phyloP scores from a whole-genome alignment of 2,329 filamentous ascomycete genomes.

The Pezicula rhizophila region DNA sequence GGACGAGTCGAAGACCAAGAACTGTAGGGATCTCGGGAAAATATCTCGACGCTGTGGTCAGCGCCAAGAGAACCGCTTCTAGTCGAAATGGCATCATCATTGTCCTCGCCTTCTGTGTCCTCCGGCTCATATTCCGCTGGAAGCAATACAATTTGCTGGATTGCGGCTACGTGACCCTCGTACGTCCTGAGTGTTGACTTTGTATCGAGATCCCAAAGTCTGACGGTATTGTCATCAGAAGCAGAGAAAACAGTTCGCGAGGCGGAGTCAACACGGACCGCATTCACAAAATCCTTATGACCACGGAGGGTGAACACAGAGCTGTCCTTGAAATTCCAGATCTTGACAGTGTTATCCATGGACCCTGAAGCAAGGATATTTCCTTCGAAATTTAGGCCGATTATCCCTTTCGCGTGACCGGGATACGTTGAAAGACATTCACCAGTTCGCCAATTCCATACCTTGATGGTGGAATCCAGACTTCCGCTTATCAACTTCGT shows the following conservation, averaged over 20 bases:
- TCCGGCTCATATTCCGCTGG: slow-evolving; percentile 87
- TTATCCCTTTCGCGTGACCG: slow-evolving; percentile 75
- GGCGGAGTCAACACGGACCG: slow-evolving; percentile 76
- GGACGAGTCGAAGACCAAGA: slow-evolving; percentile 63
- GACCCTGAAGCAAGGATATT: slow-evolving; percentile 84
- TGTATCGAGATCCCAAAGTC: slow-evolving; percentile 88
- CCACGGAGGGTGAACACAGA: slow-evolving; percentile 74
- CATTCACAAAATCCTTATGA: slow-evolving; percentile 93
- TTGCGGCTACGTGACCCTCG: slow-evolving; percentile 87
- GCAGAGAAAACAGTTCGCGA: slow-evolving; percentile 87
- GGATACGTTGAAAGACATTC: slow-evolving; percentile 75
- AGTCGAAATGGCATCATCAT: slow-evolving; percentile 44
- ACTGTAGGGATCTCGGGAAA: slow-evolving; percentile 14
- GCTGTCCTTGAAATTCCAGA: slow-evolving; percentile 87
- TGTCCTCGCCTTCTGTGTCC: slow-evolving; percentile 51
- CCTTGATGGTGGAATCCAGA: slow-evolving; percentile 78
- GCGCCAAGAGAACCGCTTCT: slow-evolving; percentile 19
- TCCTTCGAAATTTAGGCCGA: slow-evolving; percentile 80
- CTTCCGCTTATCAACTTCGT: slow-evolving; percentile 86
- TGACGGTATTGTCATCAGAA: slow-evolving; percentile 86
- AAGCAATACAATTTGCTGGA: slow-evolving; percentile 83
- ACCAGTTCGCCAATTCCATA: slow-evolving; percentile 97
- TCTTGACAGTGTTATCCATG: slow-evolving; percentile 81
- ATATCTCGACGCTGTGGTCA: slow-evolving; percentile 4
- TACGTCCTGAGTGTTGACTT: slow-evolving; percentile 71